A percentile compares a stretch with the other conserved stretches of the same genome.
These are phyloP conservation scores for Elsinoe fawcettii DNA, from an alignment of 2,329 filamentous ascomycete genomes.

Conservation along the genomic window DNA sequence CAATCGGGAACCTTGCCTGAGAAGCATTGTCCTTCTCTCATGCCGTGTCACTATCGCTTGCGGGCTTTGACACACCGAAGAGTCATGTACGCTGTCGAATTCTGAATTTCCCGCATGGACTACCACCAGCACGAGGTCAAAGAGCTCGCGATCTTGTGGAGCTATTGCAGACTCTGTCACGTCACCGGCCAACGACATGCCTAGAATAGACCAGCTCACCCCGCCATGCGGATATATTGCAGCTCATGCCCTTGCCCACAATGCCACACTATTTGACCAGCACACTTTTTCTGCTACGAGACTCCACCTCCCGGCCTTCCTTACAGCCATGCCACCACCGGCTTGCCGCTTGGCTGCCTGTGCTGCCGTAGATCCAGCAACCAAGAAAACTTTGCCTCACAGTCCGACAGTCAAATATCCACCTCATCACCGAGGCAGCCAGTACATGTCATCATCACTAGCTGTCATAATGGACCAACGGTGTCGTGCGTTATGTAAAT, in stretches of 20 bases:
- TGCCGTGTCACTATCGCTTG: conserved; percentile 9
- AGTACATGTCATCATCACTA: background rate
- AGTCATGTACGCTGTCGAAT: conserved; percentile 5
- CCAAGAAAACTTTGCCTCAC: conserved; percentile 3
- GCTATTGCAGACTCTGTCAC: background rate
- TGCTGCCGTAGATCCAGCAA: conserved; percentile 12
- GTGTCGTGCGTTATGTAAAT: background rate
- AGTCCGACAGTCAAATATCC: conserved; percentile 8
- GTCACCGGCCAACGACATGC: conserved; percentile 10
- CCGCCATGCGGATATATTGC: conserved; percentile 14
- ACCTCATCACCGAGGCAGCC: conserved; percentile 13
- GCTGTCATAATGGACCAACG: background rate
- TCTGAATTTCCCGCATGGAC: background rate
- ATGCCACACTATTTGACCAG: too few relatives aligned
- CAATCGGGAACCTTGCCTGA: background rate
- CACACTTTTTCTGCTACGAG: conserved; percentile 5
- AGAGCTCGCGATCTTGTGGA: conserved; percentile 13
- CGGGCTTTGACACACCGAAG: background rate
- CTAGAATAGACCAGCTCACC: conserved; percentile 11
- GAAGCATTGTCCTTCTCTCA: background rate
- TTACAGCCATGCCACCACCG: conserved; percentile 7
- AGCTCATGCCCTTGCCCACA: conserved; percentile 1
- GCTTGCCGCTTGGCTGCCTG: background rate
- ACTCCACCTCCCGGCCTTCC: conserved; percentile 12
- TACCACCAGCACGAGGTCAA: conserved; percentile 5